phyloP scores from a whole-genome alignment of 2,329 filamentous ascomycete species.

The Fusarium coicis region DNA sequence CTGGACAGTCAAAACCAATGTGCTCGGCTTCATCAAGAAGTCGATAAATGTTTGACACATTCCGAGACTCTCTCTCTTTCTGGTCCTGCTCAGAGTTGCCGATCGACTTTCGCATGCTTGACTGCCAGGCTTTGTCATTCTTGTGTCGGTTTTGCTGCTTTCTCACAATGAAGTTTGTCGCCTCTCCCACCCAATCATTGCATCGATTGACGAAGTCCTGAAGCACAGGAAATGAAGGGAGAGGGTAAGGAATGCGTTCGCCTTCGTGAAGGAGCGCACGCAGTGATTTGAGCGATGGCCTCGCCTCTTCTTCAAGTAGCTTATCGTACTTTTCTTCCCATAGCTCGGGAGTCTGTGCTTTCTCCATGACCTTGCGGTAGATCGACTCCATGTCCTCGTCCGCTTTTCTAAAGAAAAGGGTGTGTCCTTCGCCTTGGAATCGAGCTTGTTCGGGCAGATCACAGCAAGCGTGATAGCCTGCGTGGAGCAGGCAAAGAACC shows the following conservation, averaged over 20 bases:
- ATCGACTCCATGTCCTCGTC: constrained; percentile 74
- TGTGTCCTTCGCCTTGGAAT: constrained; percentile 76
- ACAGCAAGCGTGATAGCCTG: constrained; percentile 84
- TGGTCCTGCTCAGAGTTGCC: constrained; percentile 68
- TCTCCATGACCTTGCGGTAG: constrained; percentile 83
- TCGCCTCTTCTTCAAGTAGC: constrained; percentile 83
- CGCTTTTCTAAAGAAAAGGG: constrained; percentile 80
- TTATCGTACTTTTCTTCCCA: constrained; percentile 94
- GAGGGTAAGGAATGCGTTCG: constrained; percentile 92
- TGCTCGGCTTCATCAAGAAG: constrained; percentile 85
- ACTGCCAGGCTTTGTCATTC: constrained; percentile 88
- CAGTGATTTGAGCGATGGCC: constrained; percentile 86
- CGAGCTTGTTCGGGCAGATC: constrained; percentile 73
- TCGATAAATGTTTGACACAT: constrained; percentile 87
- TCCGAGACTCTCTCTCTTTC: constrained; percentile 87
- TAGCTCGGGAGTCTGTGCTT: constrained; percentile 83
- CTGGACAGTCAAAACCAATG: constrained; percentile 91
- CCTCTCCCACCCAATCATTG: constrained; percentile 98
- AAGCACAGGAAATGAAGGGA: constrained; percentile 83
- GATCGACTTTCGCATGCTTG: constrained; percentile 76
- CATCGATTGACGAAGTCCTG: constrained; percentile 93
- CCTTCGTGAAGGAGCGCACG: constrained; percentile 89
- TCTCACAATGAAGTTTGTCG: constrained; percentile 93
- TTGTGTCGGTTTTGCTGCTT: constrained; percentile 98
- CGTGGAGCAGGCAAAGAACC: constrained; percentile 83